Conservation (phyloP, 768 basidiomycete genomes). For the Calocera viscosa region DNA sequence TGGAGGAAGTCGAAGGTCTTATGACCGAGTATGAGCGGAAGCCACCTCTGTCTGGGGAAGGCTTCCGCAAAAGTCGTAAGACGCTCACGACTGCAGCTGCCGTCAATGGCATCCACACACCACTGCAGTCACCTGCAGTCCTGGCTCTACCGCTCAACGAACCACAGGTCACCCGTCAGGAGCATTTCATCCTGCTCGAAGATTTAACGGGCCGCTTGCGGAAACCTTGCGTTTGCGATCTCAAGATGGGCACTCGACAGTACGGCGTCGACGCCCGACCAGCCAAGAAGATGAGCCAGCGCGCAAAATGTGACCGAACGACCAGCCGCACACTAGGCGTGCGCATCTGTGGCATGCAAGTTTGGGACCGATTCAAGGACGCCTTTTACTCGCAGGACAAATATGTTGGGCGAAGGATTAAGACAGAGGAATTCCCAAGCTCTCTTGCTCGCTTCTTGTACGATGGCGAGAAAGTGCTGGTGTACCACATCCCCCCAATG, state of each 20-base stretch:
- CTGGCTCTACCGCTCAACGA: conserved; percentile 18
- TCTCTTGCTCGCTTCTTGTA: conserved; percentile 73
- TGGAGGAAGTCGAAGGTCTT: not conserved
- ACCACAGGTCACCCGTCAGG: conserved; percentile 62
- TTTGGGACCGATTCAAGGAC: conserved; percentile 79
- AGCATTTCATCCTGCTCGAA: conserved; percentile 98
- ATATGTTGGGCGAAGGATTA: conserved; percentile 85
- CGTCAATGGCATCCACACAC: not conserved
- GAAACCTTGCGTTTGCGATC: conserved; percentile 86
- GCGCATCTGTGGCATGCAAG: conserved; percentile 97
- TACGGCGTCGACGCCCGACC: conserved; percentile 91
- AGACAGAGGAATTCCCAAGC: conserved; percentile 68
- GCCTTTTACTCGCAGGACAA: conserved; percentile 91
- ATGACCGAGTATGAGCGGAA: not conserved
- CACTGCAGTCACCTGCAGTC: not conserved
- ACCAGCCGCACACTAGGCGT: conserved; percentile 86
- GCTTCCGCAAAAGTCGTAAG: conserved; percentile 3
- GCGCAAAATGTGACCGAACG: conserved; percentile 94
- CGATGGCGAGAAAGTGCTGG: conserved; percentile 70
- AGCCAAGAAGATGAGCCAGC: conserved; percentile 92
- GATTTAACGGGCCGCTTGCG: conserved; percentile 88
- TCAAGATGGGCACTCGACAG: conserved; percentile 99
- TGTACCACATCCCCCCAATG: conserved; percentile 83
- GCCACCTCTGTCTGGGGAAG: not conserved
- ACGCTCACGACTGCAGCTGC: not conserved